Conservation (phyloP, 768 basidiomycete genomes). For the Pluteus cervinus region DNA sequence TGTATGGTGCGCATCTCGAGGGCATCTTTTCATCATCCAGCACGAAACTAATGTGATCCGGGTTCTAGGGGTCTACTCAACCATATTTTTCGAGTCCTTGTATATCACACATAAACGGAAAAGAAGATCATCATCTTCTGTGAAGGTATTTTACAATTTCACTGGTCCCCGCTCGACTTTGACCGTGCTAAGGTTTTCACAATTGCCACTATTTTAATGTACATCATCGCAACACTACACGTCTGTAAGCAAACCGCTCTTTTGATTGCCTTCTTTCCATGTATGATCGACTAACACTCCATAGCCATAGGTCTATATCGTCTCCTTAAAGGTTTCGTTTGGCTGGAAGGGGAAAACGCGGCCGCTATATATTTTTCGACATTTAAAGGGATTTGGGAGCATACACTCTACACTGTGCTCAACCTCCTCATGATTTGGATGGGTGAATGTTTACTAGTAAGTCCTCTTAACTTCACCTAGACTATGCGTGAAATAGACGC, state of each 20-base stretch:
- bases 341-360: too few relatives aligned
- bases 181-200: too few relatives aligned
- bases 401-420: not conserved
- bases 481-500: not conserved
- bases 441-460: constrained; percentile 21
- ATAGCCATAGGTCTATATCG: constrained; percentile 15
- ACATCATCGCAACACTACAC: constrained; percentile 17
- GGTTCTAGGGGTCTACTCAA: too few relatives aligned
- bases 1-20: too few relatives aligned
- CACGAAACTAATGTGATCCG: too few relatives aligned
- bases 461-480: constrained; percentile 1
- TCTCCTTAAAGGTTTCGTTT: not conserved
- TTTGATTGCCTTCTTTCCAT: not conserved
- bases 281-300: constrained; percentile 4
- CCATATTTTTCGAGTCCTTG: too few relatives aligned
- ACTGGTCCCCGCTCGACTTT: too few relatives aligned
- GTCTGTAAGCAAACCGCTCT: constrained; percentile 11
- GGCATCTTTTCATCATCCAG: too few relatives aligned
- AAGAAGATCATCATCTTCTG: too few relatives aligned
- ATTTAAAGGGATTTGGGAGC: not conserved
- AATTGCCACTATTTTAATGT: constrained; percentile 17
- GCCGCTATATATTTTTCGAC: not conserved
- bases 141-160: too few relatives aligned
- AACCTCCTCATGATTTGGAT: constrained; percentile 19
- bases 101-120: too few relatives aligned